Evolutionary conservation across 768 basidiomycete genomes (phyloP), one percentile per base, ranked within the genome.

Genomic region (Suillus fuscotomentosus): DNA sequence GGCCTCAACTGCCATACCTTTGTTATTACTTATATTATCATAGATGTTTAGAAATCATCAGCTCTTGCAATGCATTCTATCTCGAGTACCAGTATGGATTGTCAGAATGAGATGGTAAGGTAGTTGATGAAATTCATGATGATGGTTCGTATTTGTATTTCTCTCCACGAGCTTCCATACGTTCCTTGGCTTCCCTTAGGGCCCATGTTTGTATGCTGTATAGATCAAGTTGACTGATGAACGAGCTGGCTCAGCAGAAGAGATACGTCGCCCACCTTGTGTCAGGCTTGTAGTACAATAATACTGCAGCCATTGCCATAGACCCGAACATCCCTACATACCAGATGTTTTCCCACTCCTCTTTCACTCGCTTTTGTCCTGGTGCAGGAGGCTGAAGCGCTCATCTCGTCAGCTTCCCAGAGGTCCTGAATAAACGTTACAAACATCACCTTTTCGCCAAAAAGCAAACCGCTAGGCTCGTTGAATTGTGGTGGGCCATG

Each of bases 101-200:
- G 41, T 31, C 41, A 59, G 41, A 42, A 59, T 59, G 38, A 51
- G 60, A 61, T 60, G 39, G 57, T 41, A 31, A 34, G 38, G 15
- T 36, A 54, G 61, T 15, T 36, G 17, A 55, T 39, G 24, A 13
- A 47, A 63, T 66, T 68, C 74, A 77, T 66, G 75, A 73, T 63
- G 84, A 80, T 34, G 90, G 83, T 72, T 90, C 87, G 72, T 95
- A 94, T 81, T 90, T 86, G 75, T 90, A 89, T 73, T 89, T 87
- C 80, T 96, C 95, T 59, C 92, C 94, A n/a, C 94, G 86, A 14
- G 90, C 94, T 71, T 95, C 93, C 92, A 97, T 93, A 67, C 95
- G 83, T 63, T 81, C 82, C 77, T 95, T 94, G 11, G 95, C 95
- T 76, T 97, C 95, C 68, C 88, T 83, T 73, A 95, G 78, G 39